phyloP scores from a whole-genome alignment of 192 early-diverging fungal genomes.

The Backusella tuberculispora region DNA sequence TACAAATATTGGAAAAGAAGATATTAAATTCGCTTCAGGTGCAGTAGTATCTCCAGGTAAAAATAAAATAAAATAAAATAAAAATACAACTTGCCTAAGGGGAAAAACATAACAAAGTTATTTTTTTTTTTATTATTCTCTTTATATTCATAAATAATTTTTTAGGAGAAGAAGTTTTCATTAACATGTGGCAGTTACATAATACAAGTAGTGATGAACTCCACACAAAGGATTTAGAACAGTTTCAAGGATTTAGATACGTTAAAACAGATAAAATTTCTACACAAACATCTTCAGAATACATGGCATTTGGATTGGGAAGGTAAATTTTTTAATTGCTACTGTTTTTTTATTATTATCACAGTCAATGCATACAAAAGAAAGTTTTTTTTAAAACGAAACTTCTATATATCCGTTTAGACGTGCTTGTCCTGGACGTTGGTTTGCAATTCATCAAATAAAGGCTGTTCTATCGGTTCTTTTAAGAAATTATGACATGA shows the following conservation, averaged over 20 bases:
- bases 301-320: background rate
- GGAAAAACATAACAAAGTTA: no score
- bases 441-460: background rate
- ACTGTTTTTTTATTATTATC: no score
- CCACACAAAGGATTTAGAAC: background rate
- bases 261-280: background rate
- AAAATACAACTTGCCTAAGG: no score
- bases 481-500: background rate
- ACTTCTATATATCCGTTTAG: no score
- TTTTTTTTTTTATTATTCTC: no score
- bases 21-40: background rate
- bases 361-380: no score
- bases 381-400: no score
- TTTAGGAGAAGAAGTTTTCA: background rate
- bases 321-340: background rate
- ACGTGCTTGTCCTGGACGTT: background rate
- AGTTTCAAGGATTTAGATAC: background rate
- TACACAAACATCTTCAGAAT: background rate
- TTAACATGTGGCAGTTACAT: background rate
- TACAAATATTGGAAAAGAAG: background rate
- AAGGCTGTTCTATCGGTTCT: background rate
- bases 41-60: background rate
- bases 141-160: background rate
- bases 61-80: background rate
- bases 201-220: background rate